Base-by-base conservation (phyloP, 306 rosid species). In the Canavalia ensiformis region DNA sequence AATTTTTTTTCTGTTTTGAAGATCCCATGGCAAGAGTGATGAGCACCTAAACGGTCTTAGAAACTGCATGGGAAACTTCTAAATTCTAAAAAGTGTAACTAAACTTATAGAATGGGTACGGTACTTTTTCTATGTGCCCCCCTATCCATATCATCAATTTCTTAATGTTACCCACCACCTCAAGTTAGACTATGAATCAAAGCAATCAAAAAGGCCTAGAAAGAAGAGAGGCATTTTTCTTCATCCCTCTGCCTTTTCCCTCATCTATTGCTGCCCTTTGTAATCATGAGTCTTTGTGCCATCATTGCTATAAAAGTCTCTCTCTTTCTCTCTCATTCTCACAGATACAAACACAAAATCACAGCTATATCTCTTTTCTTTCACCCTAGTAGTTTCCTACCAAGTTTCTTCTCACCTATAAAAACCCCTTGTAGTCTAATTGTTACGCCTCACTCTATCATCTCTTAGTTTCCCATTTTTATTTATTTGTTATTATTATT, bases 271-370 rank as follows among this genome's bases (percentile, higher is more conserved):
- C 93, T 88, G 91, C 87, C 94, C 86, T 82, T 80, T 76, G 95
- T 88, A 89, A 95, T 95, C 86, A 95, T 90, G 95, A 90, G 87
- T 76, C 89, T 86, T 88, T 83, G 63, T 82, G 95, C 86, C 95
- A 95, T 92, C 97, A 91, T 93, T 91, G 77, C 97, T 13, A 83
- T 68, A 80, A 87, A 92, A 88, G 80, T 85, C 85, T 85, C 85
- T 63, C 75, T 83, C 85, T 77, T 75, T 34, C 83, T 76, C 72
- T 88, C 77, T 56, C 56, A n/a, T 51, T 39, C 52, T 8, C 72
- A 33, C 86, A 65, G 10, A 88, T 76, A 77, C 85, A 85, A 80
- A 80, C 82, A 86, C 89, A 77, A 83, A 35, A 83, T 68, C 89
- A 86, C 88, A 84, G 76, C 90, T 84, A 86, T 74, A 12, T 65